Evolutionary conservation across 2,329 filamentous ascomycete genomes (phyloP), one percentile per base, ranked within the genome.

Genomic region (Plenodomus tracheiphilus): DNA sequence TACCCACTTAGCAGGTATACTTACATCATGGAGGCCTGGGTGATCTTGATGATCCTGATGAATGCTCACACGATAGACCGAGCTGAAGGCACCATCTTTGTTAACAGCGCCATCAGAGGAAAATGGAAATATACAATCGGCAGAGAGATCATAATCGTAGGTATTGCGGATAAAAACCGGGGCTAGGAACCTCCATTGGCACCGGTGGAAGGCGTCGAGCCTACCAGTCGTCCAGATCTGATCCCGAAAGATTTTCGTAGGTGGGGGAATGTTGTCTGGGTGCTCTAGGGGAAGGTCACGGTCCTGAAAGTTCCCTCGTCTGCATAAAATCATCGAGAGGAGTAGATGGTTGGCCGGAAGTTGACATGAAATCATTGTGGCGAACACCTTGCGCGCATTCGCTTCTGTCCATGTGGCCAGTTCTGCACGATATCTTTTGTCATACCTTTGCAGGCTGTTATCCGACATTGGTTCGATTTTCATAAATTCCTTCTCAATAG

Each of bases 151-250:
- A 28, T 55, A 52, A 11, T 45, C 36, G 25, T 51, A 55, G 15
- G 22, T 18, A 2, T 20, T 9, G 2, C 39, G 32, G 0, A 28
- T 6, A 34, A 62, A 62, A 1, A 55, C 34, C 2, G 56, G 56
- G 6, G 38, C 54, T 11, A 54, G 30, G 10, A 28, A 60, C 16
- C 18, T 51, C 59, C 59, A 62, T 36, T 62, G 59, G 3, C 43
- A 34, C 2, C 51, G 41, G 25, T 37, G 46, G 39, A 62, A 62
- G 11, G 46, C 25, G 5, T 47, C 1, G 5, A 46, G 28, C 16
- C 40, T 46, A 1, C 17, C 32, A 11, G 9, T 0, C 13, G 2
- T 41, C 56, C 53, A 59, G n/a, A 54, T 15, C 5, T 6, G 5
- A 7, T 6, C 6, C n/a, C 5, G 6, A 36, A 36, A 36, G 13